phyloP scores from a whole-genome alignment of 2,329 filamentous ascomycete species.

The Colletotrichum incanum region DNA sequence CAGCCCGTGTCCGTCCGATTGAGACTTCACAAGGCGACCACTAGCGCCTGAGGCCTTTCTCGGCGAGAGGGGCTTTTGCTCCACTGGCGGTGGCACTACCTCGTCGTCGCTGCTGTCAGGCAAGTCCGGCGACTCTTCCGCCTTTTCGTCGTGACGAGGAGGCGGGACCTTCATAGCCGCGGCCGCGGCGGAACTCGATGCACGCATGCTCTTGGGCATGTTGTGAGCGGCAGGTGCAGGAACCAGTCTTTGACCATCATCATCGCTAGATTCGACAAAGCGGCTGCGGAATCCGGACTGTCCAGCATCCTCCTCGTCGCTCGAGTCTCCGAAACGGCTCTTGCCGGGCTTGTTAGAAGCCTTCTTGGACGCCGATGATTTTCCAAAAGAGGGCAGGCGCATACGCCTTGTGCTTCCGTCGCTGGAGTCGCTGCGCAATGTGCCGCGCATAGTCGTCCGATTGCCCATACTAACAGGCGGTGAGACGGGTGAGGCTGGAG shows the following conservation, averaged over 20 bases:
- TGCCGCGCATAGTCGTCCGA: slow-evolving; percentile 57
- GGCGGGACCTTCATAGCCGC: slow-evolving; percentile 53
- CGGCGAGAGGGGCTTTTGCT: slow-evolving; percentile 46
- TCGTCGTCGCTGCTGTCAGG: slow-evolving; percentile 72
- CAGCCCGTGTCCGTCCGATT: slow-evolving; percentile 47
- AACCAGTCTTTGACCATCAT: slow-evolving; percentile 76
- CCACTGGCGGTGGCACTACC: background rate
- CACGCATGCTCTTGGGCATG: slow-evolving; percentile 54
- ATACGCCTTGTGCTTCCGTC: slow-evolving; percentile 55
- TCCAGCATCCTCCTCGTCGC: slow-evolving; percentile 69
- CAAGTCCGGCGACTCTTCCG: slow-evolving; percentile 69
- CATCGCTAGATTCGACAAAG: slow-evolving; percentile 82
- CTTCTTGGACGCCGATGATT: slow-evolving; percentile 54
- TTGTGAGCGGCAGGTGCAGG: slow-evolving; percentile 79
- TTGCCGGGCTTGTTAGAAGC: slow-evolving; percentile 52
- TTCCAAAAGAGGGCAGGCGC: slow-evolving; percentile 62
- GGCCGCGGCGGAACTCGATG: slow-evolving; percentile 53
- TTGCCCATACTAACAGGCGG: slow-evolving; percentile 59
- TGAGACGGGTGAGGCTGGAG: slow-evolving; percentile 67
- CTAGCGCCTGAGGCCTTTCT: slow-evolving; percentile 37
- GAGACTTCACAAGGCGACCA: slow-evolving; percentile 45
- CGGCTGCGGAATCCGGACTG: slow-evolving; percentile 66
- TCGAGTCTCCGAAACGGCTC: slow-evolving; percentile 74
- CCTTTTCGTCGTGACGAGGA: slow-evolving; percentile 60
- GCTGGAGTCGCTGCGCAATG: slow-evolving; percentile 60